Evolutionary conservation across 2,329 filamentous ascomycete genomes (phyloP).

Genomic region (Fusarium proliferatum): DNA sequence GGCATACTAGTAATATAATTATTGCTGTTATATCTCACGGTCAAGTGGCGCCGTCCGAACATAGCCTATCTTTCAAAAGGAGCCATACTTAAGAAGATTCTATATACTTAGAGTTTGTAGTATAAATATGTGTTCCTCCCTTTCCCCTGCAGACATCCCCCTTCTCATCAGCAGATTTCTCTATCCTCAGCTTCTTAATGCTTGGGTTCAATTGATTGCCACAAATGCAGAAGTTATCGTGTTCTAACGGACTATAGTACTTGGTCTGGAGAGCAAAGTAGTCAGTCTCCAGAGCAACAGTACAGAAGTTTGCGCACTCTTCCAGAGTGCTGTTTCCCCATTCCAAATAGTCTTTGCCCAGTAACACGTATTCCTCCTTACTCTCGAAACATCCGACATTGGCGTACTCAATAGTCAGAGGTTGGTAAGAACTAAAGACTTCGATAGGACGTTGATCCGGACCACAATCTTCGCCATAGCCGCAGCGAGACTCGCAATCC

Average conservation of each 20-base stretch:
- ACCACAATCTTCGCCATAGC: neutral
- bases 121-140: neutral
- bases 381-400: neutral
- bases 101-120: neutral
- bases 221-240: neutral
- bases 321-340: neutral
- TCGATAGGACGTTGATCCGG: neutral
- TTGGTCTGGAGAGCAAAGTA: neutral
- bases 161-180: neutral
- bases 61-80: neutral
- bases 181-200: neutral
- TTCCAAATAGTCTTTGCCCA: accelerated
- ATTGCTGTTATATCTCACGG: neutral
- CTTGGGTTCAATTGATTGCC: neutral
- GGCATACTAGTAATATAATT: no score
- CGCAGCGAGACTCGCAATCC: neutral
- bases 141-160: neutral
- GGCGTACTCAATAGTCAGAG: neutral
- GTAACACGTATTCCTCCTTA: neutral
- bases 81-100: neutral
- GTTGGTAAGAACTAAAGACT: neutral
- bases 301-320: neutral
- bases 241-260: neutral
- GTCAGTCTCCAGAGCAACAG: neutral
- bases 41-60: neutral